Base-by-base conservation (phyloP, 2,329 filamentous ascomycete species). In the Zalaria obscura region DNA sequence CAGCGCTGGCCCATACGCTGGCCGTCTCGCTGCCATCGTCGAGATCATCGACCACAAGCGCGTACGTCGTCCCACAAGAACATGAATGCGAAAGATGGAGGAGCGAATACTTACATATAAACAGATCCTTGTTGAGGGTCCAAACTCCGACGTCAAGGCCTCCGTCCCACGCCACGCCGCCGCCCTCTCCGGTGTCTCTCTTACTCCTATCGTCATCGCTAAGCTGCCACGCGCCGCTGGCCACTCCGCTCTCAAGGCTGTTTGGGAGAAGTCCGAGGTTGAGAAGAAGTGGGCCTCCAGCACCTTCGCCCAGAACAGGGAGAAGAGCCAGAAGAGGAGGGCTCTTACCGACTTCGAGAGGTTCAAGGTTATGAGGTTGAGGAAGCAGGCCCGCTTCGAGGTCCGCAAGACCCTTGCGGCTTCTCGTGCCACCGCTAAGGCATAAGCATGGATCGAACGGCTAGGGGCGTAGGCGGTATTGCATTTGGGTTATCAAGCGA, bases 31-130 rank as follows among this genome's bases (percentile, higher is more conserved):
- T 61, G 74, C 80, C 61, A 89, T 98, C 63, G 87, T 94, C 70
- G 89, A 98, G 80, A 96, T 98, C 70, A 91, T 98, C 73, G 91
- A 98, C 74, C 89, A 98, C 83, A 95, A 94, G 80, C 87, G 91
- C 73, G 91, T 98, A 93, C 66, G 91, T 86, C 36, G 29, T n/a
- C 26, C 11, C 28, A 25, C 25, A 44, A 64, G 41, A 43, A 35
- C 41, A 44, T 36, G 43, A 43, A 37, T 39, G 25, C 32, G 28
- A 11, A 43, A 25, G 25, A 38, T 35, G 29, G 11, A 38, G 5
- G 4, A 27, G 27, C 27, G 11, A 42, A 10, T 32, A 27, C 27
- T 34, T 33, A 36, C 40, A 50, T 43, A 36, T 40, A 34, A 50
- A 59, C 67, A 98, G 91, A 85, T 87, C 70, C 81, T 98, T 66